These are phyloP conservation scores for Aspergillus tubingensis DNA, from an alignment of 2,329 filamentous ascomycete species.

Conservation along the genomic window DNA sequence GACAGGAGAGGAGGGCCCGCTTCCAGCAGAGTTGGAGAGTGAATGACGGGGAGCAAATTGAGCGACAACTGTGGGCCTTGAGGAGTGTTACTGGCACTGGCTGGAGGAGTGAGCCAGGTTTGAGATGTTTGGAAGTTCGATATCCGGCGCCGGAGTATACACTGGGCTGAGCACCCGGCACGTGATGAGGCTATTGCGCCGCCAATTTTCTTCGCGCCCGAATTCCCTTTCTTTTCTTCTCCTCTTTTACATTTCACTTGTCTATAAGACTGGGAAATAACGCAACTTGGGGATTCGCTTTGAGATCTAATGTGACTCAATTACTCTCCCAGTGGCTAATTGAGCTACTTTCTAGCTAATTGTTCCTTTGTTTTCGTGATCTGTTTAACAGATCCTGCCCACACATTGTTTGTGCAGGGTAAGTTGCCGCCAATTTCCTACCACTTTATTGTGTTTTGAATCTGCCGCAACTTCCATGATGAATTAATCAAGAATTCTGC, in stretches of 20 bases:
- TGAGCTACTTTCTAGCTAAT: neutral
- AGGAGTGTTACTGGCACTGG: neutral
- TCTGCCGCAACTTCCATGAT: slow-evolving; percentile 30
- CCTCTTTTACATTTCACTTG: neutral
- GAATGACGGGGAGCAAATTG: slow-evolving; percentile 8
- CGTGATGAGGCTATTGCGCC: slow-evolving; percentile 28
- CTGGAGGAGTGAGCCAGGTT: neutral
- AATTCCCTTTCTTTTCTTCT: slow-evolving; percentile 4
- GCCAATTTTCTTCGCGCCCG: neutral
- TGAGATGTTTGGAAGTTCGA: slow-evolving; percentile 8
- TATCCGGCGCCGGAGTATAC: slow-evolving; percentile 24
- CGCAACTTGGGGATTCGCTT: neutral
- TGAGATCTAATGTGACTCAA: neutral
- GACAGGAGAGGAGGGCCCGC: slow-evolving; percentile 4
- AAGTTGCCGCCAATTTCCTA: slow-evolving; percentile 10
- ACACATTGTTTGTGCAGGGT: neutral
- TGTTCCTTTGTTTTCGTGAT: neutral
- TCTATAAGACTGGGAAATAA: too few relatives aligned
- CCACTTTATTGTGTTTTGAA: neutral
- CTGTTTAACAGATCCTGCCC: neutral
- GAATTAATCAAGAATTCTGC: slow-evolving; percentile 49
- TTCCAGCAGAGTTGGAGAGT: neutral
- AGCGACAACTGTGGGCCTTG: neutral
- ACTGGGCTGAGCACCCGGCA: slow-evolving; percentile 12
- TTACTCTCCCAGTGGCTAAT: neutral